Conservation (phyloP, 306 rosid genomes). For the Cucumis sativus region DNA sequence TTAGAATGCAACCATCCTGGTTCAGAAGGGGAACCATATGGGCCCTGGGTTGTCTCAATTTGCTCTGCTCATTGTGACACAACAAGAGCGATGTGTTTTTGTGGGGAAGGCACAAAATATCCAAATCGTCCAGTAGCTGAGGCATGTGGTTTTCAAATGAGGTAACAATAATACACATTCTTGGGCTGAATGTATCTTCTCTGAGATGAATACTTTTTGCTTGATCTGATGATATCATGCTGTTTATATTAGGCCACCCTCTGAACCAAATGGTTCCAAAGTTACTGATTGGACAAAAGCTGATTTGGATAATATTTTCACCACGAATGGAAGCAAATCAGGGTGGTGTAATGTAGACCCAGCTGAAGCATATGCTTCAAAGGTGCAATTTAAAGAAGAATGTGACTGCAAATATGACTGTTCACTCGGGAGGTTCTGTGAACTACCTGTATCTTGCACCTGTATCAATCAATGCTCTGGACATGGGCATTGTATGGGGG, state of each 20-base stretch:
- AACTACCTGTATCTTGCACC: slow-evolving; percentile 54
- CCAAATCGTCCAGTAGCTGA: slow-evolving; percentile 93
- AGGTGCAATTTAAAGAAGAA: slow-evolving; percentile 60
- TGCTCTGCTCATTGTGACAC: slow-evolving; percentile 86
- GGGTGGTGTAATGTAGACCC: slow-evolving; percentile 99
- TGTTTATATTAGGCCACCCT: slow-evolving; percentile 45
- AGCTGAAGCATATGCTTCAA: slow-evolving; percentile 58
- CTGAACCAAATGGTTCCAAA: slow-evolving; percentile 54
- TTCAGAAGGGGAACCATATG: slow-evolving; percentile 47
- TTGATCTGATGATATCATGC: slow-evolving; percentile 9
- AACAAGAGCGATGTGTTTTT: slow-evolving; percentile 93
- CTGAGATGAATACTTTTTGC: slow-evolving; percentile 2
- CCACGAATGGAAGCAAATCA: slow-evolving; percentile 53
- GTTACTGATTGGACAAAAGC: slow-evolving; percentile 52
- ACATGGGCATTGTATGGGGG: slow-evolving; percentile 80
- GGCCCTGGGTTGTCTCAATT: slow-evolving; percentile 88
- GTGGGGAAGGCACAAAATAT: slow-evolving; percentile 93
- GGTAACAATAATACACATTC: slow-evolving; percentile 31
- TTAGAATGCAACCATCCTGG: slow-evolving; percentile 58
- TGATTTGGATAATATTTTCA: slow-evolving; percentile 57
- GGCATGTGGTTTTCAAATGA: slow-evolving; percentile 74
- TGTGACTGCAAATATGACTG: slow-evolving; percentile 91
- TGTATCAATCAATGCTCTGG: slow-evolving; percentile 92
- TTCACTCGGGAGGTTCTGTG: slow-evolving; percentile 61
- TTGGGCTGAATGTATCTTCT: slow-evolving; percentile 12